These are phyloP conservation scores for Vitis amurensis DNA, from an alignment of 164 flowering plant species.

Conservation along the genomic window DNA sequence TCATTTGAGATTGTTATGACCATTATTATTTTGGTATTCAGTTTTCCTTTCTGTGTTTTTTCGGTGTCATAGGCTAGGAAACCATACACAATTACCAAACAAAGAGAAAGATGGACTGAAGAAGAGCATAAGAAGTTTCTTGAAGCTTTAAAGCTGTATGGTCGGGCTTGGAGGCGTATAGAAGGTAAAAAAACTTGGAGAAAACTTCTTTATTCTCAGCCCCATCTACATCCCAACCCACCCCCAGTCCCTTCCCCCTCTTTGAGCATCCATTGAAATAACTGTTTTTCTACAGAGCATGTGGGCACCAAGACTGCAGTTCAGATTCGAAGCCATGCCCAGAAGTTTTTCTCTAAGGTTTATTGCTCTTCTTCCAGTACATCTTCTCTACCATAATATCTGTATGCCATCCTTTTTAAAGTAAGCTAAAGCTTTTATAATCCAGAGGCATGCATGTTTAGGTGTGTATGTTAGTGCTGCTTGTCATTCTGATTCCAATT, in stretches of 20 bases:
- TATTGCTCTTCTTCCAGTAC: constrained; percentile 20
- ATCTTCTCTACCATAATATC: constrained; percentile 23
- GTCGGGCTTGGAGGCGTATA: constrained; percentile 36
- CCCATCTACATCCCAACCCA: no score
- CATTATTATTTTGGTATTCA: not conserved
- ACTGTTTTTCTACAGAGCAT: constrained; percentile 34
- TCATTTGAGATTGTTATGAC: not conserved
- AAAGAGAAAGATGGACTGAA: constrained; percentile 40
- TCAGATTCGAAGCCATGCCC: constrained; percentile 66
- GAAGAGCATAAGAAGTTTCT: constrained; percentile 39
- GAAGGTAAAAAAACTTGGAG: constrained; percentile 21
- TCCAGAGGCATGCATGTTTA: constrained; percentile 9
- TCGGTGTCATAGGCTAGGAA: constrained; percentile 22
- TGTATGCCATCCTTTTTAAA: constrained; percentile 11
- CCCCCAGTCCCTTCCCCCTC: no score
- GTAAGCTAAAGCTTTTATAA: constrained; percentile 18
- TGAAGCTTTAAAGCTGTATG: constrained; percentile 37
- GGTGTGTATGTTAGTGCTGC: not conserved
- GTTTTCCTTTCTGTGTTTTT: not conserved
- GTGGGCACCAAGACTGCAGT: constrained; percentile 62
- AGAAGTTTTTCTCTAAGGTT: constrained; percentile 58
- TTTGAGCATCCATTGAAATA: not conserved
- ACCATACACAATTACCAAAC: constrained; percentile 39
- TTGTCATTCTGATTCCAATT: constrained; percentile 11
- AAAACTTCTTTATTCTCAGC: not conserved